phyloP scores from a whole-genome alignment of 352 stramenopile genomes.

The Phytophthora megakarya region DNA sequence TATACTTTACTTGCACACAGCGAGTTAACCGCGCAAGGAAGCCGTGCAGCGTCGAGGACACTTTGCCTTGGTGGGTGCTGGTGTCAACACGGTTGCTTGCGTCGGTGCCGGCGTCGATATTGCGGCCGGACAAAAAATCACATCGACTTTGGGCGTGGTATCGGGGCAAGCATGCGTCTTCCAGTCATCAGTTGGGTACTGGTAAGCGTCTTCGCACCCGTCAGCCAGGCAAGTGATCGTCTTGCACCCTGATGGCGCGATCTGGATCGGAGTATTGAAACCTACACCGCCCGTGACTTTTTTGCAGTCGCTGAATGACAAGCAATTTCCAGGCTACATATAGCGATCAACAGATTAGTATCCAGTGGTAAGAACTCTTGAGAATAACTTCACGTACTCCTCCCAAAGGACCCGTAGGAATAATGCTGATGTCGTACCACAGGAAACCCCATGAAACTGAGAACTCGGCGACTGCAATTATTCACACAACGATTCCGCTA shows the following conservation, averaged over 20 bases:
- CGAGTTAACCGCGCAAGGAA: slow-evolving; percentile 25
- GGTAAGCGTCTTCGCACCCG: slow-evolving; percentile 46
- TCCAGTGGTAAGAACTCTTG: background rate
- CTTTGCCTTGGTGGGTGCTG: slow-evolving; percentile 32
- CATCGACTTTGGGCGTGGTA: slow-evolving; percentile 39
- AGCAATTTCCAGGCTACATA: slow-evolving; percentile 43
- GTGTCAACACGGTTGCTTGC: slow-evolving; percentile 13
- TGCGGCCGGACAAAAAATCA: slow-evolving; percentile 43
- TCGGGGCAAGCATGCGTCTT: slow-evolving; percentile 4
- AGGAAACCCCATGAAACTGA: slow-evolving; percentile 41
- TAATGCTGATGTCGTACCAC: slow-evolving; percentile 74
- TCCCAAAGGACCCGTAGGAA: slow-evolving; percentile 47
- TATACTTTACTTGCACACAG: too few species aligned
- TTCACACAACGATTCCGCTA: slow-evolving; percentile 1
- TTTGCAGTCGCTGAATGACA: slow-evolving; percentile 46
- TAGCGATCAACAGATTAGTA: slow-evolving; percentile 5
- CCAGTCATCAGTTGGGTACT: slow-evolving; percentile 45
- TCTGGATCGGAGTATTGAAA: slow-evolving; percentile 59
- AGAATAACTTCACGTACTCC: slow-evolving; percentile 22
- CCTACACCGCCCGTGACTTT: slow-evolving; percentile 40
- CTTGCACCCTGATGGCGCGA: slow-evolving; percentile 33
- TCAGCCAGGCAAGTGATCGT: slow-evolving; percentile 15
- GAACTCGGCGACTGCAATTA: slow-evolving; percentile 54
- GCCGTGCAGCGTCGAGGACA: slow-evolving; percentile 26
- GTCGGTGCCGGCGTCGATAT: slow-evolving; percentile 30